Evolutionary conservation across 108 stramenopile genomes (phyloP).

Genomic region (Seminavis robusta): DNA sequence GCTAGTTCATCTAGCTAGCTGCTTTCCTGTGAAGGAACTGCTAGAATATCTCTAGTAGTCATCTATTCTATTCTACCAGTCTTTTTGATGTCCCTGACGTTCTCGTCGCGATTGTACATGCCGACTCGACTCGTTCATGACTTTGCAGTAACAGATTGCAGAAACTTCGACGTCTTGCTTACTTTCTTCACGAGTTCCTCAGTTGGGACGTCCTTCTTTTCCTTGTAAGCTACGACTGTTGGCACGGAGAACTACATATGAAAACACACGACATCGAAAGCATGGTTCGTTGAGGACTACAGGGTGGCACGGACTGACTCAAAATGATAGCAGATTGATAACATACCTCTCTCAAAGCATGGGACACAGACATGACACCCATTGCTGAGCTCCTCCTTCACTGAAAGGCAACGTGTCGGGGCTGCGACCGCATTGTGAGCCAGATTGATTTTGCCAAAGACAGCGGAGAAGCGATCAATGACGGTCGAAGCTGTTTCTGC

Average conservation of each 20-base stretch:
- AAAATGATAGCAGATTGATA: too few species aligned
- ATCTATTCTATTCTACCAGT: too few species aligned
- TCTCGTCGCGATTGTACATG: too few species aligned
- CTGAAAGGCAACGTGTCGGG: slow-evolving; percentile 86
- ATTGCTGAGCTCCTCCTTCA: slow-evolving; percentile 77
- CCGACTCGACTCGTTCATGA: not conserved
- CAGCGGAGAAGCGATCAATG: slow-evolving; percentile 67
- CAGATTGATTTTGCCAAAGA: slow-evolving; percentile 90
- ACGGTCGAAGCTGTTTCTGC: slow-evolving; percentile 28
- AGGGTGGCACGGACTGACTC: too few species aligned
- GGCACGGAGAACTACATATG: slow-evolving; percentile 79
- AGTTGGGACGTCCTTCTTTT: slow-evolving; percentile 6
- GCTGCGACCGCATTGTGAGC: slow-evolving; percentile 81
- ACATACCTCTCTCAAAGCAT: slow-evolving; percentile 70
- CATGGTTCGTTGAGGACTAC: too few species aligned
- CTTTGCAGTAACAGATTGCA: slow-evolving; percentile 5
- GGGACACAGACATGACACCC: slow-evolving; percentile 82
- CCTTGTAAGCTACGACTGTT: slow-evolving; percentile 79
- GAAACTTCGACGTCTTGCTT: not conserved
- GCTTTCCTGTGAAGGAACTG: too few species aligned
- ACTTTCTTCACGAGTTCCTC: not conserved
- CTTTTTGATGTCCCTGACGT: too few species aligned
- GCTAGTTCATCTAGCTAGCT: too few species aligned
- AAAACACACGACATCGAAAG: too few species aligned
- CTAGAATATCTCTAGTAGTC: too few species aligned